These are phyloP conservation scores for Neopestalotiopsis sp. DNA, from an alignment of 2,329 filamentous ascomycete genomes.

Conservation along the genomic window DNA sequence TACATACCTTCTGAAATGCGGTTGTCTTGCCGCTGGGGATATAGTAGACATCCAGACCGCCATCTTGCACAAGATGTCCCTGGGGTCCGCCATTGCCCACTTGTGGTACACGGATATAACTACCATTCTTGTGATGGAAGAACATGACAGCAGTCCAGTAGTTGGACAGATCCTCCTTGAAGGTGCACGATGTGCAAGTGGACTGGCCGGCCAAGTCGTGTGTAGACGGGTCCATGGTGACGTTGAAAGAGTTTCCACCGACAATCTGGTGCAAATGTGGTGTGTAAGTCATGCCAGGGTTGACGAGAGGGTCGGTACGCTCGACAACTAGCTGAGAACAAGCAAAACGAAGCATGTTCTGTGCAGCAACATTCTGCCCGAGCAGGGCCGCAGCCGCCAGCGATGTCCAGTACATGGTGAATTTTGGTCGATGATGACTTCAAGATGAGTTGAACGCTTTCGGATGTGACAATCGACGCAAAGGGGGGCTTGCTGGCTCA, in stretches of 20 bases:
- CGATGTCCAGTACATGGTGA: constrained; percentile 39
- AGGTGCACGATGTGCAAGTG: constrained; percentile 49
- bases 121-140: constrained; percentile 49
- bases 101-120: constrained; percentile 48
- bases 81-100: constrained; percentile 50
- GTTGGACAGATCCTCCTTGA: constrained; percentile 50
- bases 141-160: constrained; percentile 54
- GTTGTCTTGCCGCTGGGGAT: constrained; percentile 47
- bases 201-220: constrained; percentile 41
- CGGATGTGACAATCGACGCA: background rate
- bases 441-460: background rate
- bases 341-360: constrained; percentile 51
- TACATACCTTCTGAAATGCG: constrained; percentile 44
- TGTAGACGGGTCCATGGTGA: constrained; percentile 44
- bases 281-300: constrained; percentile 49
- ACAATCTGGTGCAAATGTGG: constrained; percentile 54
- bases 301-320: constrained; percentile 50
- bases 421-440: constrained; percentile 15
- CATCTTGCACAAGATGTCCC: constrained; percentile 47
- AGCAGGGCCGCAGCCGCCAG: constrained; percentile 37
- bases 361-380: constrained; percentile 35
- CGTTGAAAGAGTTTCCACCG: constrained; percentile 50
- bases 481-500: background rate
- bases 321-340: constrained; percentile 54
- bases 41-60: constrained; percentile 50